Conservation (phyloP, 768 basidiomycete species). For the Hypsizygus marmoreus region DNA sequence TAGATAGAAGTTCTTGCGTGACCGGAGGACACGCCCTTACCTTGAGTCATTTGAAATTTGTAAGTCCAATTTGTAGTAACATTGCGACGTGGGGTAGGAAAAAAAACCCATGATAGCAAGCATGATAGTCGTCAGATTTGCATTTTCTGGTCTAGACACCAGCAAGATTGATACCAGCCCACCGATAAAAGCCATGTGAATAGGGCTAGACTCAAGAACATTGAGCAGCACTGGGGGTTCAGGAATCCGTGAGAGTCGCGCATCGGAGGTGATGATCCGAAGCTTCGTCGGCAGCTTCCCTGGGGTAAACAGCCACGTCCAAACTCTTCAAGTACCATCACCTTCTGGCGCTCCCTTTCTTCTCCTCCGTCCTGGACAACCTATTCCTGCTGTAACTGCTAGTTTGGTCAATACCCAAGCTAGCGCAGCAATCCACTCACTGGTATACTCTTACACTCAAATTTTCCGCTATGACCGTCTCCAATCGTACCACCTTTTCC, state of each 20-base stretch:
- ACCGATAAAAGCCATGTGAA: too few species aligned
- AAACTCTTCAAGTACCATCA: conserved; percentile 15
- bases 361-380: conserved; percentile 5
- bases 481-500: conserved; percentile 40
- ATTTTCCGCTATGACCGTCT: conserved; percentile 29
- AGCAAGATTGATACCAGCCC: too few species aligned
- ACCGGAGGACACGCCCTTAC: conserved; percentile 6
- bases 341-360: conserved; percentile 16
- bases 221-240: conserved; percentile 10
- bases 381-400: conserved; percentile 2
- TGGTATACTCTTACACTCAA: conserved; percentile 23
- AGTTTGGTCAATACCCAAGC: conserved; percentile 23
- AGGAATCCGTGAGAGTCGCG: conserved; percentile 18
- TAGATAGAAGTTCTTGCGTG: background rate
- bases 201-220: background rate
- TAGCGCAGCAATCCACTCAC: conserved; percentile 24
- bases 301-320: conserved; percentile 22
- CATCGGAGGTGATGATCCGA: conserved; percentile 20
- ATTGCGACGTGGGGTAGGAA: background rate
- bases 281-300: background rate
- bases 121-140: too few species aligned
- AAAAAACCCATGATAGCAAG: background rate
- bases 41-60: conserved; percentile 6
- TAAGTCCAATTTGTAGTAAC: background rate
- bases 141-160: too few species aligned